Conservation (phyloP, 2,329 filamentous ascomycete species). For the Juglanconis oblonga region DNA sequence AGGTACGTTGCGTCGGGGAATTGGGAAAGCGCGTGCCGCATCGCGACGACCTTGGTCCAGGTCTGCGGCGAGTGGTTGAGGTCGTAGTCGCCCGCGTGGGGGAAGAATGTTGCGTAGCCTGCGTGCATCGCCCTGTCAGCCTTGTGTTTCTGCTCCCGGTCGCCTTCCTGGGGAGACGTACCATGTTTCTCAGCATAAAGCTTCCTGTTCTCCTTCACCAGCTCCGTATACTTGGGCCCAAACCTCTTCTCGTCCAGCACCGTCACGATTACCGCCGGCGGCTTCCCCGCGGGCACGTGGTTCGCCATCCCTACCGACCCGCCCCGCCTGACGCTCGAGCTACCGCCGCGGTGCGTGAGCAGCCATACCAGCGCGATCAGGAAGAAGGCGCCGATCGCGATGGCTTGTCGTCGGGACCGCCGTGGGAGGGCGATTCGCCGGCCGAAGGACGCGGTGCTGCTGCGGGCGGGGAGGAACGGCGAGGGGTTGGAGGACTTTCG, state of each 20-base stretch:
- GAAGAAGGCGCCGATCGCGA: constrained; percentile 52
- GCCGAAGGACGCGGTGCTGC: neutral
- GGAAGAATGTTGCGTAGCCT: constrained; percentile 88
- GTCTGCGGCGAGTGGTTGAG: constrained; percentile 57
- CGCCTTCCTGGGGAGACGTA: constrained; percentile 38
- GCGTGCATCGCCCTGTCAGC: constrained; percentile 73
- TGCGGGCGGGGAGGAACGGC: constrained; percentile 61
- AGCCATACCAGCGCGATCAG: constrained; percentile 61
- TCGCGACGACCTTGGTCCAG: constrained; percentile 78
- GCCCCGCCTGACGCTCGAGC: constrained; percentile 16
- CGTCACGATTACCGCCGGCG: constrained; percentile 77
- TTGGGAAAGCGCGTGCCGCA: constrained; percentile 82
- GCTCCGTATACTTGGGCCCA: constrained; percentile 65
- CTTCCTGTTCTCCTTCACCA: constrained; percentile 77
- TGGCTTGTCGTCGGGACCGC: constrained; percentile 59
- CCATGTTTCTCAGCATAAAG: constrained; percentile 85
- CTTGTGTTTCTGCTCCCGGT: constrained; percentile 35
- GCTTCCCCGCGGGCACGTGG: constrained; percentile 48
- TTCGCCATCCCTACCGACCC: constrained; percentile 12
- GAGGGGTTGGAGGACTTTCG: constrained; percentile 78
- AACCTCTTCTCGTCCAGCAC: constrained; percentile 68
- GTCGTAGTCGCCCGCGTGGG: constrained; percentile 73
- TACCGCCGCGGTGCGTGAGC: constrained; percentile 41
- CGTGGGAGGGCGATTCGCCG: constrained; percentile 33
- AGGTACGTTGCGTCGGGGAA: constrained; percentile 76